These are phyloP conservation scores for Termitomyces sp. DNA, from an alignment of 768 basidiomycete species.

Conservation along the genomic window DNA sequence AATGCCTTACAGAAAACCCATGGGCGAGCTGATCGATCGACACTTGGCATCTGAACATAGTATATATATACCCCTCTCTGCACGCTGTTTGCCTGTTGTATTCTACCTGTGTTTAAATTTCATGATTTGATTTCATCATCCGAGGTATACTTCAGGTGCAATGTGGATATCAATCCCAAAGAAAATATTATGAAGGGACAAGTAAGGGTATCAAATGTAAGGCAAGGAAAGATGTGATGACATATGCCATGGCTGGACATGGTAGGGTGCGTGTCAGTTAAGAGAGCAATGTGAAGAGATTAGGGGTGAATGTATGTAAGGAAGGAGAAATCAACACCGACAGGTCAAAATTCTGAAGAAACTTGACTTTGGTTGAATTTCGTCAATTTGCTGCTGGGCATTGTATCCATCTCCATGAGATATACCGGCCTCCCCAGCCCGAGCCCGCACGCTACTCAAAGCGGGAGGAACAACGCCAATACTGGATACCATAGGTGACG, in stretches of 20 bases:
- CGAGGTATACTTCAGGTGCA: conserved; percentile 13
- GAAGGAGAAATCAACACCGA: conserved; percentile 48
- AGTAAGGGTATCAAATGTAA: conserved; percentile 26
- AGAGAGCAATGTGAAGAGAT: conserved; percentile 21
- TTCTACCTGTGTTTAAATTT: neutral
- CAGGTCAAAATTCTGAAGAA: conserved; percentile 72
- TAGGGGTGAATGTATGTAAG: conserved; percentile 16
- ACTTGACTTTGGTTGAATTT: conserved; percentile 44
- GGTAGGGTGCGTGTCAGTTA: conserved; percentile 15
- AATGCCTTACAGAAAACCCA: neutral
- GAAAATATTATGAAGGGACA: conserved; percentile 16
- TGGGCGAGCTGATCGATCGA: neutral
- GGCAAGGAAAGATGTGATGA: conserved; percentile 23
- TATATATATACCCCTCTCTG: neutral
- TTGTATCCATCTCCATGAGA: conserved; percentile 55
- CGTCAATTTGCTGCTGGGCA: conserved; percentile 51
- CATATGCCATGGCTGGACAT: conserved; percentile 20
- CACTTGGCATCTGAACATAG: neutral
- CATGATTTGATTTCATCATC: neutral
- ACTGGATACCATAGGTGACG: conserved; percentile 77
- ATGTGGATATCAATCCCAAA: conserved; percentile 6
- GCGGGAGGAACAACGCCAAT: conserved; percentile 66
- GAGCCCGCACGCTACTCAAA: conserved; percentile 65
- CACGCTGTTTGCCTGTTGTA: neutral
- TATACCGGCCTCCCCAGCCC: conserved; percentile 62